Evolutionary conservation across 2,329 filamentous ascomycete species (phyloP).

Genomic region (Colletotrichum neosansevieriae): DNA sequence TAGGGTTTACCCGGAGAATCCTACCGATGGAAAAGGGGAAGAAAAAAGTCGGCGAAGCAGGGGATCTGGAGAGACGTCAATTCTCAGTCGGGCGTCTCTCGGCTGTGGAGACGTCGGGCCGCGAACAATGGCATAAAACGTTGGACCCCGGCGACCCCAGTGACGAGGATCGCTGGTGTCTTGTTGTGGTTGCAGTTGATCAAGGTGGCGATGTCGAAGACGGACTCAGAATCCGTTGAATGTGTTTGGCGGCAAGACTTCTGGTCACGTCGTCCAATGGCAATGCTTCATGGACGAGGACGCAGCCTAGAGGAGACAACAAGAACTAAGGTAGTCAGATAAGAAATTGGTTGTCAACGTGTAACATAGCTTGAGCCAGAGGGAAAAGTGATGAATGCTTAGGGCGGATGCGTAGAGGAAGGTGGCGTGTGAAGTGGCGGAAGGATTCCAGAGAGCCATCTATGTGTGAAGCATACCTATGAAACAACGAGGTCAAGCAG

Average conservation of each 20-base stretch:
- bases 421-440: slow-evolving; percentile 10
- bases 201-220: not conserved
- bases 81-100: slow-evolving; percentile 20
- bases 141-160: not conserved
- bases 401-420: slow-evolving; percentile 25
- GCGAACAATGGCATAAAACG: slow-evolving; percentile 15
- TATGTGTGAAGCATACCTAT: slow-evolving; percentile 17
- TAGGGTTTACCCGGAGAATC: slow-evolving; percentile 36
- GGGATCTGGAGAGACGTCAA: slow-evolving; percentile 13
- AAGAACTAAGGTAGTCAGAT: slow-evolving; percentile 1
- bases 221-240: not conserved
- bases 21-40: slow-evolving; percentile 14
- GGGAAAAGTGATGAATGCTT: not conserved
- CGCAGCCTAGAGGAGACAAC: slow-evolving; percentile 16
- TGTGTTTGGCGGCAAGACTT: slow-evolving; percentile 10
- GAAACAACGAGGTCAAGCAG: slow-evolving; percentile 11
- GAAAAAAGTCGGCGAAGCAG: slow-evolving; percentile 10
- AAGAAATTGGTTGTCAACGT: not conserved
- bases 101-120: slow-evolving; percentile 33
- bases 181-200: slow-evolving; percentile 1
- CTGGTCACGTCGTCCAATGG: not conserved
- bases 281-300: not conserved
- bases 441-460: slow-evolving; percentile 32
- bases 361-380: not conserved
- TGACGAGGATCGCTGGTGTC: slow-evolving; percentile 1